Evolutionary conservation across 768 basidiomycete species (phyloP).

Genomic region (Leccinum rimulosum): DNA sequence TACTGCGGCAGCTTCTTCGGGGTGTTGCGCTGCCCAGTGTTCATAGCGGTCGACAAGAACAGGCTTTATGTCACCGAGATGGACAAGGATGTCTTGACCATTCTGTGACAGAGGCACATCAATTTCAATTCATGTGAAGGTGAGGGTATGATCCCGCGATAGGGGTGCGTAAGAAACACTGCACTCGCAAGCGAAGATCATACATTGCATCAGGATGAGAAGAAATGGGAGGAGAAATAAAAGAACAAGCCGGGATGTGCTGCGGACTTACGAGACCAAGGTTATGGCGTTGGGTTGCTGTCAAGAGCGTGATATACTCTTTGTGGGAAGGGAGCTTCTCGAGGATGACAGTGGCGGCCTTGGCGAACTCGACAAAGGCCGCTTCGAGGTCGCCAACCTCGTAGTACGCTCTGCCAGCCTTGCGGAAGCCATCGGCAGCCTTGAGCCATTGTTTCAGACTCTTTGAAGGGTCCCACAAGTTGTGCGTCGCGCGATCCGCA

Average conservation of each 20-base stretch:
- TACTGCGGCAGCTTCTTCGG: slow-evolving; percentile 32
- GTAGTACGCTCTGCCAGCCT: slow-evolving; percentile 47
- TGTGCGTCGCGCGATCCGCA: slow-evolving; percentile 55
- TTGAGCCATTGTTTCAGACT: slow-evolving; percentile 68
- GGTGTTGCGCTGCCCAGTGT: slow-evolving; percentile 49
- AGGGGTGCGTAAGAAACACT: not conserved
- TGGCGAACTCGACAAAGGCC: slow-evolving; percentile 72
- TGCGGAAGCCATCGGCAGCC: slow-evolving; percentile 59
- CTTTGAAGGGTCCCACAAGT: slow-evolving; percentile 54
- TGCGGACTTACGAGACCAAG: slow-evolving; percentile 61
- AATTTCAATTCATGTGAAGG: slow-evolving; percentile 10
- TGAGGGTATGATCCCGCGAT: not conserved
- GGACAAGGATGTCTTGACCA: slow-evolving; percentile 70
- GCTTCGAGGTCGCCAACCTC: slow-evolving; percentile 58
- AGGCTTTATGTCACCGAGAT: slow-evolving; percentile 63
- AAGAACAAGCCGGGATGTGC: slow-evolving; percentile 1
- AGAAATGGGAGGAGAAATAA: not conserved
- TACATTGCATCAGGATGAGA: slow-evolving; percentile 6
- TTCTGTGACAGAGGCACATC: slow-evolving; percentile 45
- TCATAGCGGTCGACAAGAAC: slow-evolving; percentile 62
- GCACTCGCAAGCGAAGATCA: not conserved
- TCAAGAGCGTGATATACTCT: slow-evolving; percentile 59
- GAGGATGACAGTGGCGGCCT: slow-evolving; percentile 72
- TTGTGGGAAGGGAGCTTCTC: slow-evolving; percentile 75
- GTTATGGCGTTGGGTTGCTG: slow-evolving; percentile 58